Evolutionary conservation across 139 green algal species (phyloP), one percentile per base, ranked within the genome.

Genomic region (Haematococcus lacustris): DNA sequence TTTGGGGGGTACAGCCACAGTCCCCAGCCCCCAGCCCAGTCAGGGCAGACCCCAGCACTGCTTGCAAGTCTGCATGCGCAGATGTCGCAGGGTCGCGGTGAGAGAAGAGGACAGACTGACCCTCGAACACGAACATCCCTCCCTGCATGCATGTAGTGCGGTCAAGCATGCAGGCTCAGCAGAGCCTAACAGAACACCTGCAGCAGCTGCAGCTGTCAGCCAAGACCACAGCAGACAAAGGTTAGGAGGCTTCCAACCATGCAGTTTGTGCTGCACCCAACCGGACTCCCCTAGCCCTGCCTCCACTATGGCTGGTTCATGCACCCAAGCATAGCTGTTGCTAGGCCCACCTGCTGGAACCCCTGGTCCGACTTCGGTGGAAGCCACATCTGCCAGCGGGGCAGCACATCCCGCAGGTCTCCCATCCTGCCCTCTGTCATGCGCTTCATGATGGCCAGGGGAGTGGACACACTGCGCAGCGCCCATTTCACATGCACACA

Each of bases 91-190:
- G 35, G 66, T 96, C 91, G 57, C 88, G 80, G 73, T 92, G 83
- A 13, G 80, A 76, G 53, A 85, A 87, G 41, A 91, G 71, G 35
- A 81, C 66, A 5, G 63, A 32, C 17, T 82, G 47, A 13, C 91
- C 91, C 17, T 92, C 65, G 62, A 96, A 97, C 17, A 93, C 69
- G 34, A 92, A 85, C 30, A 84, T 74, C 33, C 91, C 91, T 21
- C 91, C 91, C 77, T 93, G 86, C 76, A 86, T n/a, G n/a, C n/a
- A n/a, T n/a, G n/a, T n/a, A n/a, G n/a, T n/a, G n/a, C n/a, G n/a
- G n/a, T n/a, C n/a, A n/a, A n/a, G n/a, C n/a, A n/a, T n/a, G n/a
- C n/a, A n/a, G n/a, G n/a, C n/a, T n/a, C n/a, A n/a, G n/a, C n/a
- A n/a, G n/a, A n/a, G n/a, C n/a, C n/a, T n/a, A n/a, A n/a, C n/a